A percentile compares a stretch with the other conserved stretches of the same genome.
These are phyloP conservation scores for Cenchrus purpureus DNA, from an alignment of 176 grass and related monocot genomes.

Conservation along the genomic window DNA sequence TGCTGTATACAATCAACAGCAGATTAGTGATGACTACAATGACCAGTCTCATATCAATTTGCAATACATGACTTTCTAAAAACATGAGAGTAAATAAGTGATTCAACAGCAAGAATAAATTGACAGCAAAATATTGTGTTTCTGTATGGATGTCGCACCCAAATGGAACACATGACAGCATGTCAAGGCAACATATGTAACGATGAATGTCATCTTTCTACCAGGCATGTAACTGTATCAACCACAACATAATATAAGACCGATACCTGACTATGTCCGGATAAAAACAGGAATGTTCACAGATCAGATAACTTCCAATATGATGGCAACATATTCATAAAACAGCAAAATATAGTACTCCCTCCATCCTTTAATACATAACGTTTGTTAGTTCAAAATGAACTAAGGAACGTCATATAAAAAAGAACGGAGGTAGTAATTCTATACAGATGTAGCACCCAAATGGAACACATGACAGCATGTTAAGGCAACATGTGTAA, in stretches of 20 bases:
- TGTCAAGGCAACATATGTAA: conserved; percentile 36
- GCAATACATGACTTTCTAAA: not conserved
- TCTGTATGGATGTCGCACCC: not conserved
- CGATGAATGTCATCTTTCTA: conserved; percentile 29
- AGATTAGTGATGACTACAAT: not conserved
- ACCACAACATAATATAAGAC: conserved; percentile 24
- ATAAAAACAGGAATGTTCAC: too few species aligned
- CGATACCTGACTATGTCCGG: conserved; percentile 61
- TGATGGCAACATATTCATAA: not conserved
- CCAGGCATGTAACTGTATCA: conserved; percentile 51
- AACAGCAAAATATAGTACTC: not conserved
- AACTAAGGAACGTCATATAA: too few species aligned
- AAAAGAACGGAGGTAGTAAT: not conserved
- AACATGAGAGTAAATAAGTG: not conserved
- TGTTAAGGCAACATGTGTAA: conserved; percentile 27
- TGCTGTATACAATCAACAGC: conserved; percentile 29
- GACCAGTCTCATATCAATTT: not conserved
- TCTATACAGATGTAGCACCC: not conserved
- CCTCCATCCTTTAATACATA: too few species aligned
- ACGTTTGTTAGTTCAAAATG: too few species aligned
- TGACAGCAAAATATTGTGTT: not conserved
- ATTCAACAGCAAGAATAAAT: too few species aligned
- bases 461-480: conserved; percentile 64
- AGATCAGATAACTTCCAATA: too few species aligned
- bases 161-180: conserved; percentile 66